Base-by-base conservation (phyloP, 306 rosid species). In the Begonia fuchsioides region DNA sequence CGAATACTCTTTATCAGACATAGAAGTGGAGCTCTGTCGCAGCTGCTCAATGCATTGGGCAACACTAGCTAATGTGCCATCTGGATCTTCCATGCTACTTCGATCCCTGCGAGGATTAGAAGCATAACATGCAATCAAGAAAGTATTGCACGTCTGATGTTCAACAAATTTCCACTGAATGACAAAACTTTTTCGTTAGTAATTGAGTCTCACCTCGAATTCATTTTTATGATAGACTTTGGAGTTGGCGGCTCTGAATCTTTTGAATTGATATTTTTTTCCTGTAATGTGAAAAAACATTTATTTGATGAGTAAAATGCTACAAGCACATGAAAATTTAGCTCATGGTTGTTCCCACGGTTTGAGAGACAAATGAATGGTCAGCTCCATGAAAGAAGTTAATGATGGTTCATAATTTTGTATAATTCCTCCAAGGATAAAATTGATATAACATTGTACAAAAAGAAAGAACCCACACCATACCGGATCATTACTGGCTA, bases 21-120 rank as follows among this genome's bases (percentile, higher is more conserved):
- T 63, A 18, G 96, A 82, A 43, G 87, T 73, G 50, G 93, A 73
- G 68, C 75, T 70, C 76, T 85, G 96, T 13, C 98, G 96, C 59
- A 85, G 76, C 73, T 86, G 96, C 79, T 92, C 96, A 59, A 92
- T 92, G 73, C 98, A 85, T 66, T 92, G 98, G 47, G 98, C 98
- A 71, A 92, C 98, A 73, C 93, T 92, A 61, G 98, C 96, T 59
- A 92, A 74, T 32, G 94, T 92, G 61, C 98, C 98, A 72, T 92
- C 96, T 56, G 96, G 86, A 75, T 92, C 98, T 79, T 92, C 98
- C 98, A 92, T 85, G 71, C 35, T 26, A 26, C 85, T 88, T 38
- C 94, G 98, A 9, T 92, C 98, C 66, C 98, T 92, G 83, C 66
- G 65, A 62, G 50, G 61, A 55, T 62, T 57, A 40, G 46, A 59